Conservation (phyloP, 2,329 filamentous ascomycete genomes). For the Ophiostoma piceae region DNA sequence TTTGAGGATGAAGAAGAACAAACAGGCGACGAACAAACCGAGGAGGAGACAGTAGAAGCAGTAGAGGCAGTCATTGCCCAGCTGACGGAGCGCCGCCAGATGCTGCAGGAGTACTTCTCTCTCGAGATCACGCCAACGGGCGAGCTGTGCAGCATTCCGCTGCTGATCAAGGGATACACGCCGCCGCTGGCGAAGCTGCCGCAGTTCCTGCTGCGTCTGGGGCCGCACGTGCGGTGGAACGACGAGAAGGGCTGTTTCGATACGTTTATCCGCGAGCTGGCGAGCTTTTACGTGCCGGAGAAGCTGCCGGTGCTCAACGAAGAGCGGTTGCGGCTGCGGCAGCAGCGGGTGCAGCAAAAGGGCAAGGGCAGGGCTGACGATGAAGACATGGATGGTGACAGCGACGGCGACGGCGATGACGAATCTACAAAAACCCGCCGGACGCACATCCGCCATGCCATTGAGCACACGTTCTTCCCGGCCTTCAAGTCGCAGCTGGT, state of each 20-base stretch:
- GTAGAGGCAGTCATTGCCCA: conserved; percentile 56
- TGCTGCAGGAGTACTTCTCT: conserved; percentile 90
- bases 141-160: conserved; percentile 70
- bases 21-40: conserved; percentile 51
- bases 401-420: conserved; percentile 32
- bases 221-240: conserved; percentile 81
- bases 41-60: conserved; percentile 43
- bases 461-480: conserved; percentile 87
- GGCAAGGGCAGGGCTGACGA: conserved; percentile 17
- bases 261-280: conserved; percentile 77
- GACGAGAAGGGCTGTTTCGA: conserved; percentile 82
- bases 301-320: conserved; percentile 52
- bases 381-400: conserved; percentile 13
- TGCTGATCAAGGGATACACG: conserved; percentile 83
- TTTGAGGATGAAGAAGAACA: conserved; percentile 46
- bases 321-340: conserved; percentile 23
- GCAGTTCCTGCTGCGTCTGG: conserved; percentile 78
- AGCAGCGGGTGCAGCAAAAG: conserved; percentile 29
- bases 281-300: conserved; percentile 86
- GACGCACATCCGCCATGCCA: conserved; percentile 62
- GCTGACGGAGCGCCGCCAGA: conserved; percentile 70
- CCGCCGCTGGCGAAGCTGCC: conserved; percentile 83
- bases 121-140: conserved; percentile 75
- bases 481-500: conserved; percentile 78
- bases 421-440: conserved; percentile 55